These are phyloP conservation scores for Magnusiomyces paraingens DNA, from an alignment of 1,139 yeast species.

Conservation along the genomic window DNA sequence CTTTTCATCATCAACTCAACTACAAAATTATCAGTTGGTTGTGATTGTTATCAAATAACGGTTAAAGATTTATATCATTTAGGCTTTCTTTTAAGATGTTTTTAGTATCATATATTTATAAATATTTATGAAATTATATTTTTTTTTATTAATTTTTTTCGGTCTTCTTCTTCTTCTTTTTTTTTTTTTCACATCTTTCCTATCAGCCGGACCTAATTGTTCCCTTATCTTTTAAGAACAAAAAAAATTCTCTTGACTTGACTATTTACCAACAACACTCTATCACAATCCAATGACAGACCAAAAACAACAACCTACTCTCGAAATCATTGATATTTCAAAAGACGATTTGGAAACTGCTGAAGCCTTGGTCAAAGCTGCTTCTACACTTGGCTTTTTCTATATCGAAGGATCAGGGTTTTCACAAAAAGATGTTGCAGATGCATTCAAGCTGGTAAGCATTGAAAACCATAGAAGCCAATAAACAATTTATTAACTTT, in stretches of 20 bases:
- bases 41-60: too few species aligned
- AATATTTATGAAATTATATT: not conserved
- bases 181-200: not conserved
- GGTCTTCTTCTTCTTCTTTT: not conserved
- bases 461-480: not conserved
- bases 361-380: conserved; percentile 52
- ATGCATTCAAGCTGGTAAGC: conserved; percentile 40
- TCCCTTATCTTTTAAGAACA: not conserved
- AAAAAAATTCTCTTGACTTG: not conserved
- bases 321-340: conserved; percentile 44
- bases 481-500: not conserved
- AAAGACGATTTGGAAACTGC: conserved; percentile 41
- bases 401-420: conserved; percentile 70
- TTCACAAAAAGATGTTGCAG: conserved; percentile 50
- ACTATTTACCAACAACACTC: not conserved
- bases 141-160: not conserved
- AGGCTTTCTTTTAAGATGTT: not conserved
- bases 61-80: too few species aligned
- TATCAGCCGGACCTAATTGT: not conserved
- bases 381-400: conserved; percentile 62
- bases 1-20: too few species aligned
- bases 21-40: too few species aligned
- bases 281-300: too few species aligned
- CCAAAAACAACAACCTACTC: too few species aligned
- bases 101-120: not conserved